Evolutionary conservation across 257 asterid species (phyloP).

Genomic region (Solanum habrochaites): DNA sequence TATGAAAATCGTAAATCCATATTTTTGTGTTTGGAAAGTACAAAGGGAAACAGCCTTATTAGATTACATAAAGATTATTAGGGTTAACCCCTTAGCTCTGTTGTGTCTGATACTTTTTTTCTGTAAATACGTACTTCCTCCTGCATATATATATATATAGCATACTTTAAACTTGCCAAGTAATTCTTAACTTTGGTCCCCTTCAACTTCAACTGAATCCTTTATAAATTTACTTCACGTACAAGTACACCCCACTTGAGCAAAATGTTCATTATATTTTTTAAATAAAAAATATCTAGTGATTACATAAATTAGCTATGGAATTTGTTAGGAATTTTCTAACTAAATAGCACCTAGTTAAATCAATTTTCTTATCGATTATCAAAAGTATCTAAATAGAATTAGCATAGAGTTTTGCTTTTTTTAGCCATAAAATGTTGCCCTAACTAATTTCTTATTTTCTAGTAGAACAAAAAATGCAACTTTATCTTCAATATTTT

Average conservation of each 20-base stretch:
- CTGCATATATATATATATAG: not conserved
- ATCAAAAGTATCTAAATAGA: no score
- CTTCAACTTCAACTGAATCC: not conserved
- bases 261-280: no score
- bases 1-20: not conserved
- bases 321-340: not conserved
- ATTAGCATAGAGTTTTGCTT: no score
- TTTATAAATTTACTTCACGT: not conserved
- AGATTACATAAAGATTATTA: slow-evolving; percentile 6
- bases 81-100: not conserved
- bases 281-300: not conserved
- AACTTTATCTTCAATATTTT: not conserved
- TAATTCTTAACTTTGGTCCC: not conserved
- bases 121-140: not conserved
- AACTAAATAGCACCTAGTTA: not conserved
- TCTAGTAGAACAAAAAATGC: not conserved
- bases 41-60: slow-evolving; percentile 4
- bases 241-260: not conserved
- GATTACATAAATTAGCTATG: not conserved
- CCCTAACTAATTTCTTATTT: no score
- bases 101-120: not conserved
- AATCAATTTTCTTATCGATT: no score
- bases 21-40: slow-evolving; percentile 1
- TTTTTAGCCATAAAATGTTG: no score
- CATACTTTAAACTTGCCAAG: not conserved